phyloP scores from a whole-genome alignment of 2,329 filamentous ascomycete genomes.

The Dryadomyces quercus-mongolicae region DNA sequence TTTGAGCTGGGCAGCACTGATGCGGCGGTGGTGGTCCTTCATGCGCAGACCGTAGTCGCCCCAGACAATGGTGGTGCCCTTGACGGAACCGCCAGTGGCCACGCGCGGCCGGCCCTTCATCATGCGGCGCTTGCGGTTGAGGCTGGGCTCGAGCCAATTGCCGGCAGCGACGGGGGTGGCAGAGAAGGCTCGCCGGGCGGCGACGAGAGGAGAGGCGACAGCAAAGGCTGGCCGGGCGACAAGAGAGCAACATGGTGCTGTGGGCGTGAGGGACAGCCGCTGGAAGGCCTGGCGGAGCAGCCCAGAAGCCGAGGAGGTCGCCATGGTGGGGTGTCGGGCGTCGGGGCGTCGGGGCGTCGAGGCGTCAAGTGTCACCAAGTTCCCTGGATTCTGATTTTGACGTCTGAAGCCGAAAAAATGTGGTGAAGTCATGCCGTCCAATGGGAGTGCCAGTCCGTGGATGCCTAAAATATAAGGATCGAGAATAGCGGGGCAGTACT shows the following conservation, averaged over 20 bases:
- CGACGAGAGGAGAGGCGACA: slow-evolving; percentile 13
- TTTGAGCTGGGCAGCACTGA: slow-evolving; percentile 77
- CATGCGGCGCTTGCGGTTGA: slow-evolving; percentile 69
- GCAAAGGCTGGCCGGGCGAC: slow-evolving; percentile 16
- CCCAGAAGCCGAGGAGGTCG: slow-evolving; percentile 3
- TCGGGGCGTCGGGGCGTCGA: no score
- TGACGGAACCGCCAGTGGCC: slow-evolving; percentile 76
- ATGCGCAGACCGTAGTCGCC: slow-evolving; percentile 93
- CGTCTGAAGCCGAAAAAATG: no score
- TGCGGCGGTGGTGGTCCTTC: slow-evolving; percentile 82
- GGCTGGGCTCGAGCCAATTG: slow-evolving; percentile 74
- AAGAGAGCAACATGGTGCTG: no score
- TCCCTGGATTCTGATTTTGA: no score
- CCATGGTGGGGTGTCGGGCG: no score
- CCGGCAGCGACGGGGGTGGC: slow-evolving; percentile 47
- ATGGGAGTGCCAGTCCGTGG: no score
- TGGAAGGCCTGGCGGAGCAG: slow-evolving; percentile 38
- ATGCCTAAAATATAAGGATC: no score
- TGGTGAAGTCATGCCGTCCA: no score
- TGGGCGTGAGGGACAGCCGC: slow-evolving; percentile 29
- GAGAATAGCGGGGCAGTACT: no score
- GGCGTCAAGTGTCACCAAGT: no score
- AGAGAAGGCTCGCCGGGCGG: slow-evolving; percentile 54
- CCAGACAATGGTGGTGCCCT: slow-evolving; percentile 92
- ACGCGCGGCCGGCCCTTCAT: slow-evolving; percentile 85